Base-by-base conservation (phyloP, 148 eudicot genomes). In the Drosera capensis region DNA sequence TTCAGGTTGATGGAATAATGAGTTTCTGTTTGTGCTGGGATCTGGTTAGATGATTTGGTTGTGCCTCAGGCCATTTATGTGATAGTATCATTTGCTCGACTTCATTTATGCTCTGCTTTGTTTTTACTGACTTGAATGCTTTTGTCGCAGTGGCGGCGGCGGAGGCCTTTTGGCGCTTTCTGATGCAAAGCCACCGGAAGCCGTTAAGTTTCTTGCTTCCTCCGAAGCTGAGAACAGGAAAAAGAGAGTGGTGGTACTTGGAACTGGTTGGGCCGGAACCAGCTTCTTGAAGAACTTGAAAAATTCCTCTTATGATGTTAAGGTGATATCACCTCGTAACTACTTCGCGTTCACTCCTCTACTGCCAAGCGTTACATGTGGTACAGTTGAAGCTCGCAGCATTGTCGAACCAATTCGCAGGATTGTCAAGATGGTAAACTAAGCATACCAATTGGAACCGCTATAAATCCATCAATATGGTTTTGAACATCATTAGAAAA, bases 181-280 rank as follows among this genome's bases (percentile, higher is more conserved):
- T 1, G 74, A 73, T 45, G 45, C 82, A 43, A 59, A 71, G 40
- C 56, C 67, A 52, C 14, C 43, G 31, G 60, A 71, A 17, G 71
- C 53, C 18, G 40, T 58, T 22, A 61, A 54, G 31, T 45, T 30
- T 11, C 34, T 63, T 25, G 41, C 57, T 52, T 23, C 72, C 20
- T 57, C 63, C 54, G 78, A 62, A 48, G 23, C 39, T 31, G 62
- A 34, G 29, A 61, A 17, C 49, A 72, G 68, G 74, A 86, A 71
- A 60, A 86, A 86, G 78, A 77, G 57, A 59, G 79, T 86, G 56
- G 87, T 86, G 17, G 94, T 86, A 17, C 72, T 86, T 20, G 96
- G 96, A 43, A 86, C 94, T 55, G 96, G 96, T 41, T 86, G 96
- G 96, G 96, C 96, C 53, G 96, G 79, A 55, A 73, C 82, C 29